Conservation (phyloP, 495 filamentous ascomycete genomes). For the Chaetomidium leptoderma region DNA sequence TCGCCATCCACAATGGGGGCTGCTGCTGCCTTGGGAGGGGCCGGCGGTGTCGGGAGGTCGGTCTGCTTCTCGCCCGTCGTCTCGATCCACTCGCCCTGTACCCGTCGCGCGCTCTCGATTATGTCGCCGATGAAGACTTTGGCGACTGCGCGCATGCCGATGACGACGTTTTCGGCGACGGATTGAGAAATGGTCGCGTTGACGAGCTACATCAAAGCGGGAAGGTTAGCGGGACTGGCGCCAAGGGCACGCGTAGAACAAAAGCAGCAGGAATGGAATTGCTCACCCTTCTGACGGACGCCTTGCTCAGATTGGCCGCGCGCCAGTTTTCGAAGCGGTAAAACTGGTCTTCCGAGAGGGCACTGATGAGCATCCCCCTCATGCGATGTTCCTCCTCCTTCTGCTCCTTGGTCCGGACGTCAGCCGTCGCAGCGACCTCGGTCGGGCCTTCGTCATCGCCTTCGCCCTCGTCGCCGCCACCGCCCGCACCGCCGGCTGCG, state of each 20-base stretch:
- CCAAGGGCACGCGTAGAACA: too few relatives aligned
- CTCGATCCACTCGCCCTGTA: slow-evolving; percentile 74
- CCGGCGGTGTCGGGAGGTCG: slow-evolving; percentile 36
- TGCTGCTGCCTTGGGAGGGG: slow-evolving; percentile 14
- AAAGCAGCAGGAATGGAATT: background rate
- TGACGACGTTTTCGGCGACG: slow-evolving; percentile 70
- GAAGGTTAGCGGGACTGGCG: slow-evolving; percentile 22
- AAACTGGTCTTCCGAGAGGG: slow-evolving; percentile 64
- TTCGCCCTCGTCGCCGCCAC: slow-evolving; percentile 48
- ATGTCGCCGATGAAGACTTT: slow-evolving; percentile 83
- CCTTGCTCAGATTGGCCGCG: slow-evolving; percentile 56
- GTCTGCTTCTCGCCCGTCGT: slow-evolving; percentile 49
- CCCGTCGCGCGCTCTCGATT: slow-evolving; percentile 70
- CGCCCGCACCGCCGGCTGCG: slow-evolving; percentile 23
- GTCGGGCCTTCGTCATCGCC: slow-evolving; percentile 65
- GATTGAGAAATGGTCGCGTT: slow-evolving; percentile 89
- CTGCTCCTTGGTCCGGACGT: slow-evolving; percentile 60
- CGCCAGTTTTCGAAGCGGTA: slow-evolving; percentile 71
- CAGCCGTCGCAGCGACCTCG: slow-evolving; percentile 59
- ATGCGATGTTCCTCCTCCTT: slow-evolving; percentile 62
- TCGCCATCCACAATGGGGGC: slow-evolving; percentile 6
- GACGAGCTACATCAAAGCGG: slow-evolving; percentile 57
- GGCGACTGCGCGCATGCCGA: slow-evolving; percentile 72
- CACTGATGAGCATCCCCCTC: slow-evolving; percentile 59
- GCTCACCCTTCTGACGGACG: slow-evolving; percentile 41